Evolutionary conservation across 2,329 filamentous ascomycete genomes (phyloP).

Genomic region (Cordyceps javanica): DNA sequence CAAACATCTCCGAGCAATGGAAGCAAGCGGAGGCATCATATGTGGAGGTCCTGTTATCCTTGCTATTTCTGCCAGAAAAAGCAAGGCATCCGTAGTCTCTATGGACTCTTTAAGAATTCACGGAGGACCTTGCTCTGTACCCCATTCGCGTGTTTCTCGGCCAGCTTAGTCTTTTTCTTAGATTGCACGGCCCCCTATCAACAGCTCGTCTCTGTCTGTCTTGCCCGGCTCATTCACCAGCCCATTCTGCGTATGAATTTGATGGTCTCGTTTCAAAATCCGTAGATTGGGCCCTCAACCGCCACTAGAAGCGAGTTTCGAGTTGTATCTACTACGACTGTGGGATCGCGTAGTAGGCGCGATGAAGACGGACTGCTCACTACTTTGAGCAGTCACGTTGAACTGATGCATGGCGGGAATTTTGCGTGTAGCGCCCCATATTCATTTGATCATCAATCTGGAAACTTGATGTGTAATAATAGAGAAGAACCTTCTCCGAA

Average conservation of each 20-base stretch:
- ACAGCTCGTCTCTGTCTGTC: not conserved
- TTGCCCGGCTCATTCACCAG: not conserved
- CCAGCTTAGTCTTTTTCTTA: not conserved
- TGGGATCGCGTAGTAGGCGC: not conserved
- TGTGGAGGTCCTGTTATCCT: not conserved
- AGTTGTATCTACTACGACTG: too few species aligned
- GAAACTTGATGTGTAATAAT: not conserved
- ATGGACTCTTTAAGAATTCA: not conserved
- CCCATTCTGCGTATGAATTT: not conserved
- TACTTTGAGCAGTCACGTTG: not conserved
- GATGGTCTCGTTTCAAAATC: not conserved
- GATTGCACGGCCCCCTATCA: not conserved
- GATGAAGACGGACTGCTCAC: not conserved
- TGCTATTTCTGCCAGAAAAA: not conserved
- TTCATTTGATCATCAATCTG: not conserved
- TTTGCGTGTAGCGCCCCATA: not conserved
- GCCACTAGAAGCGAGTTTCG: not conserved
- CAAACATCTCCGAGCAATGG: not conserved
- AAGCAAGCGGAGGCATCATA: not conserved
- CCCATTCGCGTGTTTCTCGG: slow-evolving; percentile 1
- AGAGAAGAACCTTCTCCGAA: not conserved
- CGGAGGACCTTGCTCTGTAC: not conserved
- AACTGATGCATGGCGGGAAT: too few species aligned
- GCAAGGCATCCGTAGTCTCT: not conserved
- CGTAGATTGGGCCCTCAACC: not conserved